These are phyloP conservation scores for Chlorencoelia australis DNA, from an alignment of 2,329 filamentous ascomycete genomes.

Conservation along the genomic window DNA sequence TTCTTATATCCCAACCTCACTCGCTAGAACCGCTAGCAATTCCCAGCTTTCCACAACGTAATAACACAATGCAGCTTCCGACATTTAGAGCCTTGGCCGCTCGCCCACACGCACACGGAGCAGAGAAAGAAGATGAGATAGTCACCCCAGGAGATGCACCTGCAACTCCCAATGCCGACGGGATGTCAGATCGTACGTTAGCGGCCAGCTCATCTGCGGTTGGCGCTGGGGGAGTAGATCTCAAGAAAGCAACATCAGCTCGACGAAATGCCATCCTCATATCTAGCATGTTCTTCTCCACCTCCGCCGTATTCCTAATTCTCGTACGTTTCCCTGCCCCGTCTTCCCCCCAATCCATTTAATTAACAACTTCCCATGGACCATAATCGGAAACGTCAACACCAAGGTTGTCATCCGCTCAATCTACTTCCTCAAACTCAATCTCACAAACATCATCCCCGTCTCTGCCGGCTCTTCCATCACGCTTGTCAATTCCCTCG, in stretches of 20 bases:
- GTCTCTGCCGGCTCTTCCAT: slow-evolving; percentile 34
- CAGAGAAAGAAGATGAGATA: slow-evolving; percentile 9
- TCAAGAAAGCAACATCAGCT: slow-evolving; percentile 40
- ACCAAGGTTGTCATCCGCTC: slow-evolving; percentile 50
- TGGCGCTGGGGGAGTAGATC: slow-evolving; percentile 19
- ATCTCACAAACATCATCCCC: slow-evolving; percentile 61
- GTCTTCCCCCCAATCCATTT: background rate
- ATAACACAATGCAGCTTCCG: slow-evolving; percentile 21
- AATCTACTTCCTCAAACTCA: slow-evolving; percentile 77
- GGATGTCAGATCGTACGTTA: slow-evolving; percentile 17
- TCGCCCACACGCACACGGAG: slow-evolving; percentile 11
- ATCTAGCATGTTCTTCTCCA: slow-evolving; percentile 59
- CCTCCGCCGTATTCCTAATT: slow-evolving; percentile 69
- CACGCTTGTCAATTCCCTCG: slow-evolving; percentile 79
- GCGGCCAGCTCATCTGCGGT: slow-evolving; percentile 16
- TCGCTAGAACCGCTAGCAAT: too few species aligned
- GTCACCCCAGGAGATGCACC: slow-evolving; percentile 3
- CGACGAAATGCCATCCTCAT: slow-evolving; percentile 46
- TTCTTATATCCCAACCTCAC: too few species aligned
- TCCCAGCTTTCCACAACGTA: too few species aligned
- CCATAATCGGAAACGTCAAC: slow-evolving; percentile 64
- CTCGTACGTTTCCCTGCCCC: slow-evolving; percentile 41
- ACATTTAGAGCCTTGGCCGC: slow-evolving; percentile 22
- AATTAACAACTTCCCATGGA: slow-evolving; percentile 21
- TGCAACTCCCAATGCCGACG: background rate